These are phyloP conservation scores for Aschersonia sp. DNA, from an alignment of 2,329 filamentous ascomycete genomes.

Conservation along the genomic window DNA sequence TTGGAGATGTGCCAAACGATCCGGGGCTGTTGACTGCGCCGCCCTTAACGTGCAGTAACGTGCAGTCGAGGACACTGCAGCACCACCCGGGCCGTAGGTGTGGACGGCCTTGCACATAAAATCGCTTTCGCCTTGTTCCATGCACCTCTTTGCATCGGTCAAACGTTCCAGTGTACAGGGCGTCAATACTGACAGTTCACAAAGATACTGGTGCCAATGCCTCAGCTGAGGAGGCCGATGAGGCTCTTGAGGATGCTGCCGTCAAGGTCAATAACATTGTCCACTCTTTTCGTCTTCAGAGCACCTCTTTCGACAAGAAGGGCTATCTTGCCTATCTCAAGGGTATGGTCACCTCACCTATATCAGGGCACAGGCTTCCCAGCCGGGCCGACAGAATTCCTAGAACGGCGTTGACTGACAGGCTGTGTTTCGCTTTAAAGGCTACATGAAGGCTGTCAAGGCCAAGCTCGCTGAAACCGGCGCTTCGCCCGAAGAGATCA, in stretches of 20 bases:
- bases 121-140: no score
- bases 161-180: background rate
- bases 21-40: no score
- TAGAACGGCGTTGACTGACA: background rate
- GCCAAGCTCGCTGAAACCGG: conserved; percentile 47
- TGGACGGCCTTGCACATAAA: no score
- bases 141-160: background rate
- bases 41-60: no score
- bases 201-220: conserved; percentile 87
- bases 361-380: no score
- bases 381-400: background rate
- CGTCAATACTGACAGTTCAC: background rate
- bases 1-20: no score
- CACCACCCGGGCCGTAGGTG: no score
- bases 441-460: conserved; percentile 88
- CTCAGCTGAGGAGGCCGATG: conserved; percentile 82
- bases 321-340: conserved; percentile 72
- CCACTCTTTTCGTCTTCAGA: conserved; percentile 77
- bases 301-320: conserved; percentile 77
- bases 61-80: no score
- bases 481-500: conserved; percentile 50
- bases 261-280: conserved; percentile 85
- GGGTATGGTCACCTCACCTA: conserved; percentile 34
- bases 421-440: conserved; percentile 23
- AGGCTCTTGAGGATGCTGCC: conserved; percentile 53